phyloP scores from a whole-genome alignment of 2,329 filamentous ascomycete genomes.

The Colletotrichum endophyticum region DNA sequence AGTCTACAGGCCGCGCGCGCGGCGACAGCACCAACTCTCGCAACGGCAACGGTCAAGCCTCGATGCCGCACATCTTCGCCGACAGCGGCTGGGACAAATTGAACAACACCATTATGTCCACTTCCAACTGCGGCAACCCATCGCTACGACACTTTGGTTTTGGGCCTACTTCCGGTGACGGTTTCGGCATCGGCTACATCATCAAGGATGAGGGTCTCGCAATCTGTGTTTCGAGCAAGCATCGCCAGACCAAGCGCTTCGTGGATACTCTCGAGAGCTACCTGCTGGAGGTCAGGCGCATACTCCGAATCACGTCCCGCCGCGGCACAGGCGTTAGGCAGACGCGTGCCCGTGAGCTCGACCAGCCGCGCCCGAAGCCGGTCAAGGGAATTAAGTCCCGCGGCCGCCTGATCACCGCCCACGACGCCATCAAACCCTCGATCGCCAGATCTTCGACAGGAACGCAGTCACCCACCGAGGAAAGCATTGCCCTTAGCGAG shows the following conservation, averaged over 20 bases:
- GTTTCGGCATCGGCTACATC: conserved; percentile 98
- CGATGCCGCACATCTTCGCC: conserved; percentile 81
- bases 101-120: conserved; percentile 92
- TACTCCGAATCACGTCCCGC: conserved; percentile 72
- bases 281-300: conserved; percentile 85
- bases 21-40: conserved; percentile 61
- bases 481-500: conserved; percentile 76
- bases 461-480: conserved; percentile 67
- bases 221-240: conserved; percentile 92
- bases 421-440: conserved; percentile 48
- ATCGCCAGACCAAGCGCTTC: conserved; percentile 89
- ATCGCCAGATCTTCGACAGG: conserved; percentile 45
- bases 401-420: conserved; percentile 72
- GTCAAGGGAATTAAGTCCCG: conserved; percentile 67
- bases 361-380: conserved; percentile 40
- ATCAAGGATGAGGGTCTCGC: conserved; percentile 94
- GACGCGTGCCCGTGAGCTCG: conserved; percentile 60
- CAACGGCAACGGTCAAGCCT: conserved; percentile 40
- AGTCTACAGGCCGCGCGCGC: conserved; percentile 34
- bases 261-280: conserved; percentile 91
- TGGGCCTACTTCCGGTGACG: conserved; percentile 89
- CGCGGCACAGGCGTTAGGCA: conserved; percentile 41
- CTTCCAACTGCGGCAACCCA: conserved; percentile 98
- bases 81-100: conserved; percentile 93
- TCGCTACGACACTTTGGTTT: conserved; percentile 95